phyloP scores from a whole-genome alignment of 148 eudicot genomes.

The Fagopyrum tataricum region DNA sequence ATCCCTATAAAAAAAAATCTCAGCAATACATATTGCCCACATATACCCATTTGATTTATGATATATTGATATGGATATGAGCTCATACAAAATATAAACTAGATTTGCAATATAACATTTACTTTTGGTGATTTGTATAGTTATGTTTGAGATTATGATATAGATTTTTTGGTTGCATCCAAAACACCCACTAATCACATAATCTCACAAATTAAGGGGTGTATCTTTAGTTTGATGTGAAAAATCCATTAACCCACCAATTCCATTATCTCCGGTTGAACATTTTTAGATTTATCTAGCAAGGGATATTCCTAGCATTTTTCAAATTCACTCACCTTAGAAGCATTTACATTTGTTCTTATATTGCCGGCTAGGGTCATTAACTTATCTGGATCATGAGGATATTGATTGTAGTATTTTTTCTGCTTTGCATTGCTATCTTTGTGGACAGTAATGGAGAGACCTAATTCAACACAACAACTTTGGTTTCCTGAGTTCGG shows the following conservation, averaged over 20 bases:
- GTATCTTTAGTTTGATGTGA: slow-evolving; percentile 8
- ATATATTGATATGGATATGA: neutral
- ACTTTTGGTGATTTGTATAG: neutral
- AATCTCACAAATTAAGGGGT: slow-evolving; percentile 7
- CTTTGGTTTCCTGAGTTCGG: slow-evolving; percentile 55
- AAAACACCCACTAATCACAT: slow-evolving; percentile 1
- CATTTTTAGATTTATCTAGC: neutral
- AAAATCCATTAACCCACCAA: slow-evolving; percentile 8
- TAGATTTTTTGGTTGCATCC: neutral
- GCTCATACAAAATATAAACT: neutral
- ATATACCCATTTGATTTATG: neutral
- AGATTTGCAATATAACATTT: slow-evolving; percentile 2
- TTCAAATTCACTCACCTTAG: slow-evolving; percentile 15
- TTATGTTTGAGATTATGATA: slow-evolving; percentile 2
- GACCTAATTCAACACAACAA: slow-evolving; percentile 55
- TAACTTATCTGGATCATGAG: neutral
- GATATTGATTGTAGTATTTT: slow-evolving; percentile 8
- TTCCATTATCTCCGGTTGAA: neutral
- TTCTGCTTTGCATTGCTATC: slow-evolving; percentile 38
- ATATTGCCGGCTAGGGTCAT: neutral
- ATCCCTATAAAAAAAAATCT: too few species aligned
- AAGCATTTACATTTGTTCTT: neutral
- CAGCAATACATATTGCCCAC: neutral
- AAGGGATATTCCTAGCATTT: slow-evolving; percentile 5
- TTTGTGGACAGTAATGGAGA: slow-evolving; percentile 56